Conservation (phyloP, 2,329 filamentous ascomycete genomes). For the Pseudocercospora fuligena region DNA sequence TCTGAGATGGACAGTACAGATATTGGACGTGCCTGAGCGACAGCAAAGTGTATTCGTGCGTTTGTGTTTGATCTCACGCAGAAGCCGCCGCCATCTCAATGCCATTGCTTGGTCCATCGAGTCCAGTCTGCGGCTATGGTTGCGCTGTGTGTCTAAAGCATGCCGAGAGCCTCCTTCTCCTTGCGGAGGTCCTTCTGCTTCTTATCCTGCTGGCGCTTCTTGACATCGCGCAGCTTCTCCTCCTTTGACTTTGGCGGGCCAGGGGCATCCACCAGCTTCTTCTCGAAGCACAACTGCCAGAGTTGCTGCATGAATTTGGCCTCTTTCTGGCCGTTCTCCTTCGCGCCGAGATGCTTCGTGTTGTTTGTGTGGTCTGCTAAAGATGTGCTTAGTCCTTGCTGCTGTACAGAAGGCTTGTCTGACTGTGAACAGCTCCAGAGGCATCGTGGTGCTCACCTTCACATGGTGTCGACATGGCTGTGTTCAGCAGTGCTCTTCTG, state of each 20-base stretch:
- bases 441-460: background rate
- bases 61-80: background rate
- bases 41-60: background rate
- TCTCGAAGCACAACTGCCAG: background rate
- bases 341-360: background rate
- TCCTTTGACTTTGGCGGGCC: background rate
- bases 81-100: background rate
- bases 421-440: background rate
- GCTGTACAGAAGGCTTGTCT: background rate
- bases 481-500: background rate
- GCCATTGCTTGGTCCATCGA: background rate
- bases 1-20: background rate
- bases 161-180: constrained; percentile 2
- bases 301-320: constrained; percentile 1
- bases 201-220: background rate
- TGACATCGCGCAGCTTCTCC: constrained; percentile 6
- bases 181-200: background rate
- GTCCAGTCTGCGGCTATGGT: background rate
- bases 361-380: background rate
- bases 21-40: background rate
- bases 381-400: background rate
- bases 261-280: background rate
- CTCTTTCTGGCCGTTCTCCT: background rate
- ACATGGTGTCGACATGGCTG: background rate
- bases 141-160: background rate